Evolutionary conservation across 2,329 filamentous ascomycete species (phyloP).

Genomic region (Sporothrix globosa): DNA sequence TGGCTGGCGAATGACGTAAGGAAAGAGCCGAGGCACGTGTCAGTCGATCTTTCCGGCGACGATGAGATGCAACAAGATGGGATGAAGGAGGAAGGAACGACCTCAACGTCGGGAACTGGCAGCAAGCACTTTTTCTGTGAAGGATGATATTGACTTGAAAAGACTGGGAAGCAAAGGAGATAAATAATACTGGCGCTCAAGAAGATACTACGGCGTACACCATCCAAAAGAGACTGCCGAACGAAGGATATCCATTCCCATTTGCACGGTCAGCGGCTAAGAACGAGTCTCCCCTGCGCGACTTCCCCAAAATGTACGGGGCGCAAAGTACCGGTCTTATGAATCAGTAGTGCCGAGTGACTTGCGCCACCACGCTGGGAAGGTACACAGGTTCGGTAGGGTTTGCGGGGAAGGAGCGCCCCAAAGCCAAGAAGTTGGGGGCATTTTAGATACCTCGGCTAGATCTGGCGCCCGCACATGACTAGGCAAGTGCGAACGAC

Average conservation of each 20-base stretch:
- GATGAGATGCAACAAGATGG: background rate
- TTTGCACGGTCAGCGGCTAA: constrained; percentile 11
- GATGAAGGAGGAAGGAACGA: constrained; percentile 22
- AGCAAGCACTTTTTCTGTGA: background rate
- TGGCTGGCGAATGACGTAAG: constrained; percentile 29
- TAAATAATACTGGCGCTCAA: background rate
- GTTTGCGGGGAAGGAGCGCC: background rate
- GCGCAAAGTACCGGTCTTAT: background rate
- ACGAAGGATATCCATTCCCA: background rate
- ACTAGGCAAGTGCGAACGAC: background rate
- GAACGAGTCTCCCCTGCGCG: background rate
- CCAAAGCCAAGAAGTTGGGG: background rate
- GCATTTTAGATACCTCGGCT: constrained; percentile 30
- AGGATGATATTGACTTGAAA: background rate
- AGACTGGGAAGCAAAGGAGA: background rate
- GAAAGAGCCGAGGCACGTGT: constrained; percentile 33
- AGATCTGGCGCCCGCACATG: constrained; percentile 25
- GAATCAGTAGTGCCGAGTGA: constrained; percentile 29
- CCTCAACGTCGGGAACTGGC: background rate
- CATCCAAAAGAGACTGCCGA: constrained; percentile 12
- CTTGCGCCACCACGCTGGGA: background rate
- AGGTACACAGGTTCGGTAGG: background rate
- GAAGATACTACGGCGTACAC: background rate
- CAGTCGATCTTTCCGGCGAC: background rate
- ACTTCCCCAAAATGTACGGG: background rate